Percentiles rank a stretch among this genome's conserved stretches.
phyloP scores from a whole-genome alignment of 805 yeast species.

The Cyberlindnera meyerae region DNA sequence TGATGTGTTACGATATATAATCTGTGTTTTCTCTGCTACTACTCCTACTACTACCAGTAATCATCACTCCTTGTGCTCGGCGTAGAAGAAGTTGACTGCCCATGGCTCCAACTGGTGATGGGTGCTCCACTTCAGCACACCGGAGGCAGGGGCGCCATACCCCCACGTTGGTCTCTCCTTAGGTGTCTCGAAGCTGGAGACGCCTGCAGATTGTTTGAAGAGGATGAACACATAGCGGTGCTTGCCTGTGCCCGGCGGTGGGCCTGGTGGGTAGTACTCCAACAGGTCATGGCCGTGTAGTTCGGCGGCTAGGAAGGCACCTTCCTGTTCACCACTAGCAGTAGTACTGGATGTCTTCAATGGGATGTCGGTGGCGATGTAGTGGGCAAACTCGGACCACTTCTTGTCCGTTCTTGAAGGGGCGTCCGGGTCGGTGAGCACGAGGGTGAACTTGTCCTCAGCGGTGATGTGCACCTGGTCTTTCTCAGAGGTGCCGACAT shows the following conservation, averaged over 20 bases:
- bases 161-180: slow-evolving; percentile 77
- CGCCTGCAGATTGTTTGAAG: slow-evolving; percentile 53
- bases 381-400: slow-evolving; percentile 88
- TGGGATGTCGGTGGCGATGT: slow-evolving; percentile 52
- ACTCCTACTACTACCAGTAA: neutral
- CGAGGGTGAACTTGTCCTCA: slow-evolving; percentile 59
- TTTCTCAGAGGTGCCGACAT: slow-evolving; percentile 10
- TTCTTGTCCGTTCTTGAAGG: slow-evolving; percentile 77
- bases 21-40: too few relatives aligned
- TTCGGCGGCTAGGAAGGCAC: slow-evolving; percentile 32
- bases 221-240: slow-evolving; percentile 82
- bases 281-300: slow-evolving; percentile 40
- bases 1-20: too few relatives aligned
- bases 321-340: slow-evolving; percentile 30
- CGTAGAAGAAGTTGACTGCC: slow-evolving; percentile 78
- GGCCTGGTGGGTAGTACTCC: slow-evolving; percentile 78
- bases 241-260: slow-evolving; percentile 81
- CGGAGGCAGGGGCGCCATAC: slow-evolving; percentile 72
- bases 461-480: slow-evolving; percentile 24
- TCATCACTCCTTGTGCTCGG: slow-evolving; percentile 44
- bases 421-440: slow-evolving; percentile 91
- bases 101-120: slow-evolving; percentile 59
- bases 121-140: slow-evolving; percentile 69
- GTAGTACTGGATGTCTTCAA: slow-evolving; percentile 23
- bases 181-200: too few relatives aligned